Conservation (phyloP, 1,139 yeast genomes). For the Candida neerlandica region DNA sequence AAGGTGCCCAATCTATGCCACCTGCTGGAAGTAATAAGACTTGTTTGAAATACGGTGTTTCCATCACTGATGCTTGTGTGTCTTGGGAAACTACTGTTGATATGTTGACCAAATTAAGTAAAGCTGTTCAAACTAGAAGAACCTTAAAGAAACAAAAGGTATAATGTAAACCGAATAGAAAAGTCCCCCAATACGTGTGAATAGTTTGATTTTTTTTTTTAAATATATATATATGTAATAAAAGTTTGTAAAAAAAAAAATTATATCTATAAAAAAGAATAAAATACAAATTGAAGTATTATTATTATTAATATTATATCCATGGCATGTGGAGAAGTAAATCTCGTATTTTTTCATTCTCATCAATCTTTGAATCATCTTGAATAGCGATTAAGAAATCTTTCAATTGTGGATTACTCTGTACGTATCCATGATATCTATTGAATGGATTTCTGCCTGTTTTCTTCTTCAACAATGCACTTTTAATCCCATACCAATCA, state of each 20-base stretch:
- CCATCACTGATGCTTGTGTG: slow-evolving; percentile 96
- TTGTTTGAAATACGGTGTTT: slow-evolving; percentile 81
- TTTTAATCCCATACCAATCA: slow-evolving; percentile 64
- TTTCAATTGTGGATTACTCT: slow-evolving; percentile 28
- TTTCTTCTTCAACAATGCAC: slow-evolving; percentile 45
- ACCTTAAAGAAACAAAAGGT: slow-evolving; percentile 22
- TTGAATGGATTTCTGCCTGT: slow-evolving; percentile 62
- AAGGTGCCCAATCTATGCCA: slow-evolving; percentile 90
- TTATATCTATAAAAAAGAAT: background rate
- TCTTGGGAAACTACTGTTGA: slow-evolving; percentile 82
- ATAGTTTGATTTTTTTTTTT: background rate
- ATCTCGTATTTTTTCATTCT: slow-evolving; percentile 18
- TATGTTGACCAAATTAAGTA: slow-evolving; percentile 71
- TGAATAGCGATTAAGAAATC: slow-evolving; percentile 22
- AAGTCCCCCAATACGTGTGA: background rate
- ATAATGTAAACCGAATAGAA: slow-evolving; percentile 5
- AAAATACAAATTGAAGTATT: background rate
- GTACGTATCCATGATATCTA: slow-evolving; percentile 44
- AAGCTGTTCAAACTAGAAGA: slow-evolving; percentile 82
- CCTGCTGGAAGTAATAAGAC: slow-evolving; percentile 68
- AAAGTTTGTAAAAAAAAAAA: background rate
- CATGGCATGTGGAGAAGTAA: slow-evolving; percentile 15
- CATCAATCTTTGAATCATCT: slow-evolving; percentile 8
- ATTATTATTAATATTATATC: slow-evolving; percentile 5
- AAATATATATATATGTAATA: slow-evolving; percentile 2